These are phyloP conservation scores for Entomortierella parvispora DNA, from an alignment of 192 early-diverging fungal genomes.

Conservation along the genomic window DNA sequence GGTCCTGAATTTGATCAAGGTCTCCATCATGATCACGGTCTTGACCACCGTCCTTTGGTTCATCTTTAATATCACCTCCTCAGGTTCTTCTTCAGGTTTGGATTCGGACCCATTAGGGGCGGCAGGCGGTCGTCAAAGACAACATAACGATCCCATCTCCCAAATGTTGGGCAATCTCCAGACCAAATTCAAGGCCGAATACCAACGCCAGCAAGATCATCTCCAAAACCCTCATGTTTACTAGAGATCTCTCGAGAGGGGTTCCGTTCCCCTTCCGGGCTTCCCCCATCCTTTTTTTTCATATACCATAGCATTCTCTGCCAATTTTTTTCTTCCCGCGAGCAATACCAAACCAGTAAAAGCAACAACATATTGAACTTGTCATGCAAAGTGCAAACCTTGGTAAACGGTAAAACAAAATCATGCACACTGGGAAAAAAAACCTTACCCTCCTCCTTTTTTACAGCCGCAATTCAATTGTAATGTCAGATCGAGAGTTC, in stretches of 20 bases:
- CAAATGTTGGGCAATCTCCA: slow-evolving; percentile 13
- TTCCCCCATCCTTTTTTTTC: too few relatives aligned
- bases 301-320: too few relatives aligned
- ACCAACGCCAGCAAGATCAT: slow-evolving; percentile 34
- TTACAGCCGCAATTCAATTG: too few relatives aligned
- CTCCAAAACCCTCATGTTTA: slow-evolving; percentile 28
- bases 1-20: slow-evolving; percentile 38
- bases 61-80: slow-evolving; percentile 28
- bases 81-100: neutral
- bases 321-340: too few relatives aligned
- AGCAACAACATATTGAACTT: too few relatives aligned
- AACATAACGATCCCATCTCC: slow-evolving; percentile 41
- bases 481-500: too few relatives aligned
- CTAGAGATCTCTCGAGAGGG: neutral
- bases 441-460: too few relatives aligned
- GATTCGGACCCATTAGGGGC: neutral
- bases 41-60: slow-evolving; percentile 34
- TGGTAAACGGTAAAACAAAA: too few relatives aligned
- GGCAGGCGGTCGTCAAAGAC: neutral
- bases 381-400: too few relatives aligned
- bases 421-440: too few relatives aligned
- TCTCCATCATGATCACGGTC: slow-evolving; percentile 34
- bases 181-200: slow-evolving; percentile 35
- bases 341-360: too few relatives aligned
- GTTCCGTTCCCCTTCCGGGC: too few relatives aligned